These are phyloP conservation scores for Camellia oleifera DNA, from an alignment of 179 eudicot species.

Conservation along the genomic window DNA sequence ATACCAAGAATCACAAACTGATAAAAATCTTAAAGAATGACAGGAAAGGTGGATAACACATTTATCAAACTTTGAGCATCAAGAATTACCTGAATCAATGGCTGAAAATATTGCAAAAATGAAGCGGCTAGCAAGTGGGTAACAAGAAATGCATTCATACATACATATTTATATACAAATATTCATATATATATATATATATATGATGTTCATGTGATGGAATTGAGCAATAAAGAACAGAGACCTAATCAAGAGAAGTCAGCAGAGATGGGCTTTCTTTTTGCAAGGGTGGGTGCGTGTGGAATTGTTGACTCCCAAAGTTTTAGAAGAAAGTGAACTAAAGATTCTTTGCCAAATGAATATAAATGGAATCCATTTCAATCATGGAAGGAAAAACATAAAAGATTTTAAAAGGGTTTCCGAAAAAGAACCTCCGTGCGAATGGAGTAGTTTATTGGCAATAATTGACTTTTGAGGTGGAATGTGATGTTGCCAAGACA, in stretches of 20 bases:
- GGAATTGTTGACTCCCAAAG: background rate
- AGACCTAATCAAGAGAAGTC: background rate
- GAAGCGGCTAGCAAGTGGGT: background rate
- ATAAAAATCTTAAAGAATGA: too few relatives aligned
- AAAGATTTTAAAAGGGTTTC: background rate
- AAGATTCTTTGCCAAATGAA: slow-evolving; percentile 1
- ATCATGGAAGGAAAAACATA: background rate
- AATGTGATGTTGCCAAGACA: background rate
- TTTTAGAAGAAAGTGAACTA: background rate
- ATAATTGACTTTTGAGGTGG: background rate
- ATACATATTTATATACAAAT: too few relatives aligned
- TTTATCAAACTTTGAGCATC: background rate
- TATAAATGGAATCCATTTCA: background rate
- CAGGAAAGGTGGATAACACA: background rate
- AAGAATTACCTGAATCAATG: background rate
- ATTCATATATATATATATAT: too few relatives aligned
- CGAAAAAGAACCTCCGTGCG: background rate
- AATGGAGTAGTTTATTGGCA: background rate
- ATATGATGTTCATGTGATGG: too few relatives aligned
- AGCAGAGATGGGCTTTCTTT: slow-evolving; percentile 5
- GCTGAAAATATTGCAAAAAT: background rate
- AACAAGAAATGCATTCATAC: background rate
- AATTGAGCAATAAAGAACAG: too few relatives aligned
- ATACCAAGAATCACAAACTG: too few relatives aligned
- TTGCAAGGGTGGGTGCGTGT: background rate